Evolutionary conservation across 768 basidiomycete species (phyloP).

Genomic region (Phanerodontia chrysosporium): DNA sequence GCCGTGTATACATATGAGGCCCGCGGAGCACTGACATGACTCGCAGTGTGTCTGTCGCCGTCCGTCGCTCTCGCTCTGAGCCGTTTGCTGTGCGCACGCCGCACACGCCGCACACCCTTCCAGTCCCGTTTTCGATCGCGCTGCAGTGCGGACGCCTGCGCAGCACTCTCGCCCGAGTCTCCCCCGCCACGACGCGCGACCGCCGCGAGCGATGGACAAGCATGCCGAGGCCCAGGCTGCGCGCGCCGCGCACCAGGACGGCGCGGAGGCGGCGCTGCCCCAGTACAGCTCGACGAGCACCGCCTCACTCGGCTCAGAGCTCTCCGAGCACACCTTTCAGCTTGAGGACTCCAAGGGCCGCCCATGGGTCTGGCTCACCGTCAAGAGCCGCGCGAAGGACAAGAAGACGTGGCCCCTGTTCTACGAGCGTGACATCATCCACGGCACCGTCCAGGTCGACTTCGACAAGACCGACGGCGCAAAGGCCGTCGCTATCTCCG

Average conservation of each 20-base stretch:
- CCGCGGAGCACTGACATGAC: not conserved
- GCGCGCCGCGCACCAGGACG: not conserved
- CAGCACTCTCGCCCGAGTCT: not conserved
- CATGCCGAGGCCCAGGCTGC: constrained; percentile 10
- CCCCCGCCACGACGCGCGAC: not conserved
- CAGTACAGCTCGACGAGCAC: constrained; percentile 6
- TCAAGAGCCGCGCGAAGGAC: constrained; percentile 39
- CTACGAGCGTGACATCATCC: constrained; percentile 43
- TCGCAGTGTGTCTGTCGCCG: not conserved
- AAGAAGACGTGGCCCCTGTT: constrained; percentile 41
- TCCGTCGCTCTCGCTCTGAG: not conserved
- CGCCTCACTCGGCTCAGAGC: constrained; percentile 9
- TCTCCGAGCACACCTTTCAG: constrained; percentile 33
- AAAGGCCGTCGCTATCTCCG: constrained; percentile 45
- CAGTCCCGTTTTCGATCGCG: not conserved
- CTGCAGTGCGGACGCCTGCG: not conserved
- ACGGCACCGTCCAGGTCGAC: constrained; percentile 48
- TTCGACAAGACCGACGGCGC: constrained; percentile 44
- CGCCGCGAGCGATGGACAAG: constrained; percentile 11
- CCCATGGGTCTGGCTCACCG: constrained; percentile 44
- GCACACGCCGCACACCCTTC: not conserved
- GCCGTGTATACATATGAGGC: not conserved
- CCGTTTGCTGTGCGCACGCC: not conserved
- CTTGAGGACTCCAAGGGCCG: constrained; percentile 40
- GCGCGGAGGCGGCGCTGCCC: not conserved